These are phyloP conservation scores for Vickermania spadyakhi DNA, from an alignment of 208 protist species.

Conservation along the genomic window DNA sequence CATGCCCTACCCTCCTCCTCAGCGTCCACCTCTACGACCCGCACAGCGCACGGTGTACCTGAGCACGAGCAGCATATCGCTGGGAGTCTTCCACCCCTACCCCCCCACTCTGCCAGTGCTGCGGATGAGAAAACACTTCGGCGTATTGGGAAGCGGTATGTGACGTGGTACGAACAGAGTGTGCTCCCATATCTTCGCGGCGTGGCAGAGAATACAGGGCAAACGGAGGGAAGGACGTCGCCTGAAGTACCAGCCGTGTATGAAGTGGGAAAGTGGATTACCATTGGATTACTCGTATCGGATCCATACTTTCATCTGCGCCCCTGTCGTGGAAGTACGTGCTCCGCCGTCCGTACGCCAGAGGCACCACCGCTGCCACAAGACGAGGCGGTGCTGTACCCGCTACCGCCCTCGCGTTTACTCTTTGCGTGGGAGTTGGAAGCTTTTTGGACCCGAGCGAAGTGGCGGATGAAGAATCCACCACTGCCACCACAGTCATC, in stretches of 20 bases:
- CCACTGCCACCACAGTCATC: too few relatives aligned
- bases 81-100: too few relatives aligned
- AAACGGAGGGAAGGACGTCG: too few relatives aligned
- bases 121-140: too few relatives aligned
- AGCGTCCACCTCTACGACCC: too few relatives aligned
- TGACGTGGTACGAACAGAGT: not conserved
- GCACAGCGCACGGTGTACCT: too few relatives aligned
- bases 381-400: not conserved
- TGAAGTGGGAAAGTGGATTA: slow-evolving; percentile 24
- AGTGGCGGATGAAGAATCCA: too few relatives aligned
- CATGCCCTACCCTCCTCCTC: too few relatives aligned
- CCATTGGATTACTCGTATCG: slow-evolving; percentile 30
- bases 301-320: slow-evolving; percentile 58
- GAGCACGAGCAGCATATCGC: too few relatives aligned
- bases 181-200: too few relatives aligned
- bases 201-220: too few relatives aligned
- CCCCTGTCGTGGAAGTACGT: slow-evolving; percentile 23
- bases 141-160: not conserved
- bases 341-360: slow-evolving; percentile 44
- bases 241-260: not conserved
- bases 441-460: not conserved
- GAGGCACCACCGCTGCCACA: slow-evolving; percentile 11
- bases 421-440: not conserved
- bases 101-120: too few relatives aligned
- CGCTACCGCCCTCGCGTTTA: not conserved